Evolutionary conservation across 2,329 filamentous ascomycete species (phyloP).

Genomic region (Fusarium zealandicum): DNA sequence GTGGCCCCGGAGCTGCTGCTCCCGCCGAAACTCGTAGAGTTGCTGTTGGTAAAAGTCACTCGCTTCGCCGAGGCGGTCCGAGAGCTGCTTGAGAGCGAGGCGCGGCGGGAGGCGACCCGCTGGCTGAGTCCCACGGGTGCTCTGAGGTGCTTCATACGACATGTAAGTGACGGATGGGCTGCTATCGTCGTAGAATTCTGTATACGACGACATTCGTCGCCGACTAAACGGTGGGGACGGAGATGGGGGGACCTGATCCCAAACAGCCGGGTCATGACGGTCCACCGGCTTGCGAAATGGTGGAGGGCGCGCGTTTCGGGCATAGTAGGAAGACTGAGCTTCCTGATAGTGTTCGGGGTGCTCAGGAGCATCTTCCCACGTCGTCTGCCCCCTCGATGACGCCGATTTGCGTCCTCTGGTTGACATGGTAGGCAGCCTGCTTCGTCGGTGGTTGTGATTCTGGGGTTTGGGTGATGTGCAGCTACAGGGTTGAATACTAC

Average conservation of each 20-base stretch:
- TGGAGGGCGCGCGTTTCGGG: neutral
- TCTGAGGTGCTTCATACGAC: slow-evolving; percentile 3
- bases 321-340: neutral
- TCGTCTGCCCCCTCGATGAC: neutral
- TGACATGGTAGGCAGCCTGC: slow-evolving; percentile 9
- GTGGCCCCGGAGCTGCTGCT: slow-evolving; percentile 11
- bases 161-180: slow-evolving; percentile 6
- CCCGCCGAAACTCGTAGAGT: slow-evolving; percentile 13
- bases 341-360: slow-evolving; percentile 6
- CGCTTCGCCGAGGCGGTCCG: slow-evolving; percentile 17
- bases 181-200: slow-evolving; percentile 6
- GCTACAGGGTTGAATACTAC: neutral
- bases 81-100: slow-evolving; percentile 25
- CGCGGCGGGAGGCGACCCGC: slow-evolving; percentile 23
- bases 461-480: neutral
- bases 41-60: slow-evolving; percentile 16
- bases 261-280: slow-evolving; percentile 1
- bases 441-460: neutral
- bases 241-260: neutral
- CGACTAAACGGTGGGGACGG: slow-evolving; percentile 8
- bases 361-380: slow-evolving; percentile 2
- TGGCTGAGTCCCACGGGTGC: neutral
- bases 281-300: slow-evolving; percentile 6
- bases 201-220: slow-evolving; percentile 6
- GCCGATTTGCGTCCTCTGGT: slow-evolving; percentile 1